Evolutionary conservation across 768 basidiomycete species (phyloP).

Genomic region (Suillus subluteus): DNA sequence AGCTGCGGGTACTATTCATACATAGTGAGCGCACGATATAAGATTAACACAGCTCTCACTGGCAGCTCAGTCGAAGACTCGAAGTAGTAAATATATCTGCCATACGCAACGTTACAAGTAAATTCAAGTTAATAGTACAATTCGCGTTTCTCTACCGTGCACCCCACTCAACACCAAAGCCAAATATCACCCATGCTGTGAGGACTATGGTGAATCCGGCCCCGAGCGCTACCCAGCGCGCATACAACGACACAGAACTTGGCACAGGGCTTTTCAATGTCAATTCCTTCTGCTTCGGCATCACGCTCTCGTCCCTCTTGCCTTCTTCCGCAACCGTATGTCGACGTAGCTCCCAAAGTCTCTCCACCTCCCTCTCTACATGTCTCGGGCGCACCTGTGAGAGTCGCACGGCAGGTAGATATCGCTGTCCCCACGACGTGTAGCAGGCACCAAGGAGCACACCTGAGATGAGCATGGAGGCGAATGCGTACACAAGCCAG

Average conservation of each 20-base stretch:
- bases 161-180: constrained; percentile 45
- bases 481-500: constrained; percentile 44
- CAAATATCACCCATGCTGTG: constrained; percentile 47
- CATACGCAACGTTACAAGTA: too few relatives aligned
- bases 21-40: too few relatives aligned
- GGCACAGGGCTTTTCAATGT: constrained; percentile 10
- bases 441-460: constrained; percentile 35
- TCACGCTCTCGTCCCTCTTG: constrained; percentile 1
- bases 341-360: constrained; percentile 26
- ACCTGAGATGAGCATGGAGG: constrained; percentile 39
- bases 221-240: constrained; percentile 27
- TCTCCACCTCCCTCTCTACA: constrained; percentile 34
- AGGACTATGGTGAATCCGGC: constrained; percentile 33
- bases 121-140: too few relatives aligned
- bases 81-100: too few relatives aligned
- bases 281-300: constrained; percentile 8
- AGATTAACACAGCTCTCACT: too few relatives aligned
- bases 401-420: constrained; percentile 43
- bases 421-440: constrained; percentile 20
- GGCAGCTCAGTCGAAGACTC: too few relatives aligned
- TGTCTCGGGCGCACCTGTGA: constrained; percentile 38
- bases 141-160: neutral
- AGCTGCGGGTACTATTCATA: too few relatives aligned
- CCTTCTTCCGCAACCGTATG: neutral
- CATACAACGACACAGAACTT: constrained; percentile 5